phyloP scores from a whole-genome alignment of 352 stramenopile species.

The Halophytophthora polymorphica region DNA sequence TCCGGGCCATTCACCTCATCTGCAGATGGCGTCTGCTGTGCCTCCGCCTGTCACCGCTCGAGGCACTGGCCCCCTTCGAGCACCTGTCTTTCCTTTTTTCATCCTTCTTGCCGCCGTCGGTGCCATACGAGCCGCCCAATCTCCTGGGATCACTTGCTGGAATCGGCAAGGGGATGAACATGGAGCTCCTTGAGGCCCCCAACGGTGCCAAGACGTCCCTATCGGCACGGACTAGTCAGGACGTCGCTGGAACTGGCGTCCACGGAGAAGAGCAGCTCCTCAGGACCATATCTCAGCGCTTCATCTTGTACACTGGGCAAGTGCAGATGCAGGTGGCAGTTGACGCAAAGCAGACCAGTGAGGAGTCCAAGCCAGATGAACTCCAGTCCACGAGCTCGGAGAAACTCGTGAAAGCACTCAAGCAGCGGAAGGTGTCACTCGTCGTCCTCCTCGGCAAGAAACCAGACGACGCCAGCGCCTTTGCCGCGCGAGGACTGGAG shows the following conservation, averaged over 20 bases:
- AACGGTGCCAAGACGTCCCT: background rate
- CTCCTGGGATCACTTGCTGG: conserved; percentile 25
- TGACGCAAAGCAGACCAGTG: background rate
- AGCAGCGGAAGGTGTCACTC: conserved; percentile 24
- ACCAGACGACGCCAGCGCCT: conserved; percentile 6
- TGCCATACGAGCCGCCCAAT: conserved; percentile 22
- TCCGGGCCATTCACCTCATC: conserved; percentile 45
- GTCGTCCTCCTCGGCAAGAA: conserved; percentile 14
- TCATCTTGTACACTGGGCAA: conserved; percentile 15
- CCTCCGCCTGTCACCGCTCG: conserved; percentile 37
- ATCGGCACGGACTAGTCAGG: conserved; percentile 1
- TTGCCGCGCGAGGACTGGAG: conserved; percentile 14
- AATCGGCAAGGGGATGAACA: conserved; percentile 31
- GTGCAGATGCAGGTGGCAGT: background rate
- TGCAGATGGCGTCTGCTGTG: conserved; percentile 59
- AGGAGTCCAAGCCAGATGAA: conserved; percentile 4
- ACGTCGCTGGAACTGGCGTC: conserved; percentile 1
- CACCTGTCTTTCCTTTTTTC: conserved; percentile 45
- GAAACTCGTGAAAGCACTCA: conserved; percentile 13
- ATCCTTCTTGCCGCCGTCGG: conserved; percentile 17
- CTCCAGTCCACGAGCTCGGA: background rate
- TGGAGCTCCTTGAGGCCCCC: conserved; percentile 8
- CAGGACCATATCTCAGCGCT: conserved; percentile 18
- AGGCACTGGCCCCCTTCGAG: conserved; percentile 53
- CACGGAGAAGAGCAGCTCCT: conserved; percentile 13